Base-by-base conservation (phyloP, 163 green algal genomes). In the Scenedesmus sp. region DNA sequence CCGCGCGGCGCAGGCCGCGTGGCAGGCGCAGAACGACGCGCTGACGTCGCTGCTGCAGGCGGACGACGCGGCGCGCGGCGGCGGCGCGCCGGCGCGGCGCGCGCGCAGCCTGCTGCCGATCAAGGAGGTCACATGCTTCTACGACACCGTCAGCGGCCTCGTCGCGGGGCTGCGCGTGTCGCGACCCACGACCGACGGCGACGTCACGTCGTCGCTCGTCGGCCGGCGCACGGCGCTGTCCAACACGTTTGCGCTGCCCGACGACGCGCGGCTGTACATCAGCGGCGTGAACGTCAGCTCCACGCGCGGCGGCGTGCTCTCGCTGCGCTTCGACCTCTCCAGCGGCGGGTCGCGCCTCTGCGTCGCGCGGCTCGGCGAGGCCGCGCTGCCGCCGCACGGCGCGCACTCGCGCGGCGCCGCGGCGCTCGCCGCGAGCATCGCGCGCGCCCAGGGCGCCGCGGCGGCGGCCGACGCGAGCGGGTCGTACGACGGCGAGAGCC, bases 101-200 rank as follows among this genome's bases (percentile, higher is more conserved):
- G n/a, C n/a, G n/a, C n/a, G n/a, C n/a, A n/a, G n/a, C 9, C 6
- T 60, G 51, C 51, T 7, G 22, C 62, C 62, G 11, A 51, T 76
- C 9, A 42, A 48, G 14, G 33, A 65, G 28, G 20, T 76, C 34
- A 39, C 51, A 1, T 76, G 67, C 29, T 65, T 20, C 36, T 76
- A 66, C 34, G 67, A 76, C 39, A 24, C 36, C 2, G 20, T 54
- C 10, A 24, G 20, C 4, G 67, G 67, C 44, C 44, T 76, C 11
- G 20, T 76, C 14, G 64, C 67, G 36, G 67, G 67, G 15, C 20
- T 76, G 44, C 36, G 31, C 7, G 64, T 56, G 50, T 65, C 33
- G 3, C 51, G 67, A 17, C 42, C 56, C 14, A 63, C 26, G 5
- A 22, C 42, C 14, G 15, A 51, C 2, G 48, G 47, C 7, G 22